phyloP scores from a whole-genome alignment of 1,139 yeast species.

The Hyphopichia wangnamkhiaoensis region DNA sequence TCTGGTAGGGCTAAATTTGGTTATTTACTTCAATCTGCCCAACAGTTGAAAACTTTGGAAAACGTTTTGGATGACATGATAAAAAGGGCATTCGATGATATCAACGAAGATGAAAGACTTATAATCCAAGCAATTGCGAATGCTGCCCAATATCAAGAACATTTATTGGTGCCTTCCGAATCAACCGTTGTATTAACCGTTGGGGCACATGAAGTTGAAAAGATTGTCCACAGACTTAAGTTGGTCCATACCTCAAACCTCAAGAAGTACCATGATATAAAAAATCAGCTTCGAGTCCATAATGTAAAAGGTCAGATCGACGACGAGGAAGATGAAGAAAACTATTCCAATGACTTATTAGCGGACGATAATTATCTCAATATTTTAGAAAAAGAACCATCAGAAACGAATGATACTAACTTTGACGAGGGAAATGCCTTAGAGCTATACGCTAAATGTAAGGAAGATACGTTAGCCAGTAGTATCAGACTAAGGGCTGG shows the following conservation, averaged over 20 bases:
- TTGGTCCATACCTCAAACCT: slow-evolving; percentile 12
- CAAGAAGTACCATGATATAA: background rate
- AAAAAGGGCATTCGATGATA: slow-evolving; percentile 49
- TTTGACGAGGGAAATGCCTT: slow-evolving; percentile 17
- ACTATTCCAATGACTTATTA: slow-evolving; percentile 14
- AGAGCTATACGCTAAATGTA: slow-evolving; percentile 13
- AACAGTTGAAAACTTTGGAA: slow-evolving; percentile 59
- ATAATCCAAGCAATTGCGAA: slow-evolving; percentile 46
- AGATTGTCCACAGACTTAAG: slow-evolving; percentile 23
- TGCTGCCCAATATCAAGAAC: slow-evolving; percentile 67
- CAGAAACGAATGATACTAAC: slow-evolving; percentile 11
- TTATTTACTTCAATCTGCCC: slow-evolving; percentile 19
- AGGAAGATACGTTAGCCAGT: slow-evolving; percentile 24
- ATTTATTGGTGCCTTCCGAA: slow-evolving; percentile 44
- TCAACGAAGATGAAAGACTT: slow-evolving; percentile 50
- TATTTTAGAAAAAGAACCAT: slow-evolving; percentile 7
- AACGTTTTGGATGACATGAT: slow-evolving; percentile 68
- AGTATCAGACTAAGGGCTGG: slow-evolving; percentile 44
- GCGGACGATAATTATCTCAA: slow-evolving; percentile 21
- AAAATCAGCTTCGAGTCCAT: background rate
- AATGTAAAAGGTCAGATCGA: slow-evolving; percentile 14
- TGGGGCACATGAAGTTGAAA: slow-evolving; percentile 38
- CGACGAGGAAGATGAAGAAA: slow-evolving; percentile 13
- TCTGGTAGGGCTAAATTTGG: slow-evolving; percentile 8
- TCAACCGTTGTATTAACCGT: slow-evolving; percentile 49